Evolutionary conservation across 2,329 filamentous ascomycete genomes (phyloP), one percentile per base, ranked within the genome.

Genomic region (Diaporthe velutina): DNA sequence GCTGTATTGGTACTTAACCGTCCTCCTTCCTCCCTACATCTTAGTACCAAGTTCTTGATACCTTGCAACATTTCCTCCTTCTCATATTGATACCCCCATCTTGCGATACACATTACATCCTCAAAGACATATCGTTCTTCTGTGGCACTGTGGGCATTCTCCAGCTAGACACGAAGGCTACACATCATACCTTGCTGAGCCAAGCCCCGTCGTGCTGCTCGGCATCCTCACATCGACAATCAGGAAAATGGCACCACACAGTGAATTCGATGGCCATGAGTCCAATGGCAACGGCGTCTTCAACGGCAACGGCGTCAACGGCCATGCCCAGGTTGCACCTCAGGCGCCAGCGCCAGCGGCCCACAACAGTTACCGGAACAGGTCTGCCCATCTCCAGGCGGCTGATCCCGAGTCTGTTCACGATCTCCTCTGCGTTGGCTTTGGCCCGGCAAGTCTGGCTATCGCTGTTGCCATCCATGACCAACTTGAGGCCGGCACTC

Each of bases 401-500:
- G 87, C 89, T 3, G 84, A 87, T 35, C 83, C 88, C 71, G 89
- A 93, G 77, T 90, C 94, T 67, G 85, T 95, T 42, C 93, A 96
- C 82, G 96, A 98, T 83, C 87, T 98, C 71, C 87, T 98, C 78
- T 98, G 95, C 83, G 91, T 98, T 73, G 96, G 96, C 33, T 98
- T 98, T 81, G 96, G 96, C 10, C 96, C 96, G 28, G 96, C 96
- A 38, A 97, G 95, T 75, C 88, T 98, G 48, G 93, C 96, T 25
- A 93, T 98, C 76, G 96, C 95, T 19, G 93, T 98, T 73, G 96
- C 97, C 33, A 89, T 98, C 55, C 93, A 98, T 83, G 96, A 98
- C 83, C 86, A 91, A n/a, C 84, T 94, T 71, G 89, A 91, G 81
- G 81, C 85, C 57, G 87, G 88, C 61, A 84, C 82, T 74, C 79